phyloP scores from a whole-genome alignment of 192 early-diverging fungal species.

The Dissophora ornata region DNA sequence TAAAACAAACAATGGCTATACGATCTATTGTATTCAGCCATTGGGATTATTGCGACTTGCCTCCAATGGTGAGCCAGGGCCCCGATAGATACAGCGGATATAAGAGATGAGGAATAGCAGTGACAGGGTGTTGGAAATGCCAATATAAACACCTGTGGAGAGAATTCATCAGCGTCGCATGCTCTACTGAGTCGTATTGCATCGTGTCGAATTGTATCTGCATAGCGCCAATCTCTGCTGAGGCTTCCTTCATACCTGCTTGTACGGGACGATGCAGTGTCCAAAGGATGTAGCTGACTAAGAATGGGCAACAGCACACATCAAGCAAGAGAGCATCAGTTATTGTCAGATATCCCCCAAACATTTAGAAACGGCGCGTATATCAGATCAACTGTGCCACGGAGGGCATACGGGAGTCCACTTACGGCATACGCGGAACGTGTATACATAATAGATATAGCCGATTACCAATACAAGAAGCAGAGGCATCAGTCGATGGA shows the following conservation, averaged over 20 bases:
- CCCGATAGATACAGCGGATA: constrained; percentile 47
- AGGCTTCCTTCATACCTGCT: constrained; percentile 24
- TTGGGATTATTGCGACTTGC: too few species aligned
- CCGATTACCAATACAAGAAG: constrained; percentile 18
- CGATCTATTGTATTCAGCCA: too few species aligned
- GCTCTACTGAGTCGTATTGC: too few species aligned
- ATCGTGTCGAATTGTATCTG: too few species aligned
- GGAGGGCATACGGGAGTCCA: not conserved
- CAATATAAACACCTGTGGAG: constrained; percentile 46
- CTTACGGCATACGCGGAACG: constrained; percentile 40
- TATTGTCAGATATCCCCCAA: too few species aligned
- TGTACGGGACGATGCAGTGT: constrained; percentile 8
- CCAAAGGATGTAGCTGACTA: constrained; percentile 31
- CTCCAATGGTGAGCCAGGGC: constrained; percentile 60
- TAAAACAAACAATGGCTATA: too few species aligned
- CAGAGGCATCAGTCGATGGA: constrained; percentile 23
- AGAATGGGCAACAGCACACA: too few species aligned
- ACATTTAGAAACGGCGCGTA: too few species aligned
- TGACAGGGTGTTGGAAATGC: constrained; percentile 42
- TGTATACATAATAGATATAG: constrained; percentile 49
- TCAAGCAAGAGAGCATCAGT: too few species aligned
- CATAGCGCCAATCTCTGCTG: too few species aligned
- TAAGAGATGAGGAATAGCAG: constrained; percentile 58
- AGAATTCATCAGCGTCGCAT: not conserved
- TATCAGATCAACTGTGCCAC: not conserved